phyloP scores from a whole-genome alignment of 2,329 filamentous ascomycete genomes.

The Pyrenochaeta sp. region DNA sequence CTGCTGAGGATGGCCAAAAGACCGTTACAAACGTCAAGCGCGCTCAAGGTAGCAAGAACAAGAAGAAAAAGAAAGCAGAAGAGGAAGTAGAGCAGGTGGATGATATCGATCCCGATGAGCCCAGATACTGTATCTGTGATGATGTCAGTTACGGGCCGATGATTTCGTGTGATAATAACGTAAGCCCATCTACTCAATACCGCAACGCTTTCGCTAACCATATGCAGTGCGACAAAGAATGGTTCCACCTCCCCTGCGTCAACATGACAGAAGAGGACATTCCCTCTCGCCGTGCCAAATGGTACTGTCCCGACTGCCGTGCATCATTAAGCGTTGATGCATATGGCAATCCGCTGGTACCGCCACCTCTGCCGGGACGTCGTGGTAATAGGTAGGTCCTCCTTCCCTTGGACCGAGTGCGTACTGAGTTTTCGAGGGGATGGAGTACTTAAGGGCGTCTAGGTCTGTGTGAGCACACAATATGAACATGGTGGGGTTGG shows the following conservation, averaged over 20 bases:
- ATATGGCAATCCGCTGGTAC: constrained; percentile 44
- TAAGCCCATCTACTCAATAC: constrained; percentile 44
- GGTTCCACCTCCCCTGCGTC: constrained; percentile 86
- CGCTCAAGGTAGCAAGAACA: constrained; percentile 56
- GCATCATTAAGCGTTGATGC: constrained; percentile 37
- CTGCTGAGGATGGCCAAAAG: constrained; percentile 66
- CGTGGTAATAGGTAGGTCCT: constrained; percentile 44
- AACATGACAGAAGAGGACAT: constrained; percentile 66
- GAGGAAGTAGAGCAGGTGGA: constrained; percentile 37
- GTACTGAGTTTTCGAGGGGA: constrained; percentile 45
- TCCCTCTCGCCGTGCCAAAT: constrained; percentile 77
- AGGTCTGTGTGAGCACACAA: constrained; percentile 17
- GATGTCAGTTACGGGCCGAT: constrained; percentile 83
- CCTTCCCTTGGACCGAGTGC: constrained; percentile 24
- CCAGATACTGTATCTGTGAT: constrained; percentile 79
- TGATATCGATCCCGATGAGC: constrained; percentile 76
- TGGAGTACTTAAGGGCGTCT: constrained; percentile 42
- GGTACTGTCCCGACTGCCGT: constrained; percentile 82
- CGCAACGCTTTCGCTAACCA: constrained; percentile 22
- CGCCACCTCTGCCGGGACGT: constrained; percentile 43
- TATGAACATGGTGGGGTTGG: neutral
- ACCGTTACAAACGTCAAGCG: constrained; percentile 76
- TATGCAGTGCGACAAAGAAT: constrained; percentile 77
- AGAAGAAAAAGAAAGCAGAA: constrained; percentile 59
- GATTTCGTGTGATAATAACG: constrained; percentile 82